Evolutionary conservation across 2,329 filamentous ascomycete species (phyloP).

Genomic region (Tolypocladium cylindrosporum): DNA sequence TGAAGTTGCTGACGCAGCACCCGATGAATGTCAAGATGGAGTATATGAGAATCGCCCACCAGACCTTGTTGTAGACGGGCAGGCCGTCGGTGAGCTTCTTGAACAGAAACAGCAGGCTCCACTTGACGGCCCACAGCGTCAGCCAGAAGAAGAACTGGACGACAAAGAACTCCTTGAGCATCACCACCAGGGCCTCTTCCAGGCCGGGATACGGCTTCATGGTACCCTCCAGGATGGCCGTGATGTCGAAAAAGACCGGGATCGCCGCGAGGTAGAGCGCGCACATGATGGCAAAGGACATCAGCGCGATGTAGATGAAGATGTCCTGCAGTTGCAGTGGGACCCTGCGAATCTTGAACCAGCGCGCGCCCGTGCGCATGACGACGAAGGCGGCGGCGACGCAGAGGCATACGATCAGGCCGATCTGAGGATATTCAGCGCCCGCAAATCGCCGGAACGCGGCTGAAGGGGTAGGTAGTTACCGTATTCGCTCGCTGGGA

Average conservation of each 20-base stretch:
- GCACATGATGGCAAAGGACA: slow-evolving; percentile 7
- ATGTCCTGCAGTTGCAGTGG: slow-evolving; percentile 7
- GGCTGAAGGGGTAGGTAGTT: neutral
- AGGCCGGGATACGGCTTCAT: slow-evolving; percentile 5
- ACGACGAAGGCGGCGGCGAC: slow-evolving; percentile 6
- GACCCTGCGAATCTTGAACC: slow-evolving; percentile 7
- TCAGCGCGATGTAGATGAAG: slow-evolving; percentile 9
- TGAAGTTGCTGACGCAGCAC: slow-evolving; percentile 11
- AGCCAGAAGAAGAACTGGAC: slow-evolving; percentile 13
- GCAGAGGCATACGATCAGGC: slow-evolving; percentile 6
- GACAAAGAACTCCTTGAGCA: slow-evolving; percentile 10
- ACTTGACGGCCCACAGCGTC: slow-evolving; percentile 11
- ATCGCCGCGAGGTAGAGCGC: slow-evolving; percentile 9
- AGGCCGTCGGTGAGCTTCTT: slow-evolving; percentile 7
- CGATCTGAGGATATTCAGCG: neutral
- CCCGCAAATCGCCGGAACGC: too few species aligned
- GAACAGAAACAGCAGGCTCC: slow-evolving; percentile 11
- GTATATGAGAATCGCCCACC: slow-evolving; percentile 9
- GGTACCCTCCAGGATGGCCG: slow-evolving; percentile 1
- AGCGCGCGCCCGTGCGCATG: slow-evolving; percentile 8
- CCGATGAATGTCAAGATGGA: slow-evolving; percentile 10
- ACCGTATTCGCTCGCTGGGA: slow-evolving; percentile 6
- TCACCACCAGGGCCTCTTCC: slow-evolving; percentile 3
- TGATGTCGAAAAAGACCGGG: slow-evolving; percentile 7
- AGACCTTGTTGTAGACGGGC: slow-evolving; percentile 7